Percentiles rank a stretch among this genome's conserved stretches.
phyloP scores from a whole-genome alignment of 768 basidiomycete species.

The Mycena sanguinolenta region DNA sequence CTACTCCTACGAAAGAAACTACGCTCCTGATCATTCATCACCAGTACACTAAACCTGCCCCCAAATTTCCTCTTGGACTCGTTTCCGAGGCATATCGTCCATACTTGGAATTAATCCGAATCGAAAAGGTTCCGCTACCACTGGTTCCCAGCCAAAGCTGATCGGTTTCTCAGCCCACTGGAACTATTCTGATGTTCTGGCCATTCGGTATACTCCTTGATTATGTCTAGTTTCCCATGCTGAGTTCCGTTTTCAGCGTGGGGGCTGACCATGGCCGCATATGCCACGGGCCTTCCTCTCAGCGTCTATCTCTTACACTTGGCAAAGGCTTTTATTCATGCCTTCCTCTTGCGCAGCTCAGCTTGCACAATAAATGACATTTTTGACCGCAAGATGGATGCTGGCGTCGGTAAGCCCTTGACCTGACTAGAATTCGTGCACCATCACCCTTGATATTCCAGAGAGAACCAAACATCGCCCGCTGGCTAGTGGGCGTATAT shows the following conservation, averaged over 20 bases:
- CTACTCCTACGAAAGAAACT: conserved; percentile 34
- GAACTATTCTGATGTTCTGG: conserved; percentile 67
- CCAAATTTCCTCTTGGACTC: conserved; percentile 51
- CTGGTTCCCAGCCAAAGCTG: not conserved
- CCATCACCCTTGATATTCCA: conserved; percentile 37
- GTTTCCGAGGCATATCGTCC: conserved; percentile 49
- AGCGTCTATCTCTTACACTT: conserved; percentile 48
- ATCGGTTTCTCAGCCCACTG: conserved; percentile 56
- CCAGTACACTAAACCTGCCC: conserved; percentile 18
- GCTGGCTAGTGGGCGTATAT: conserved; percentile 62
- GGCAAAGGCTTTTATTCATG: conserved; percentile 52
- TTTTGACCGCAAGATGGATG: conserved; percentile 65
- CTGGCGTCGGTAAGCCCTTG: conserved; percentile 60
- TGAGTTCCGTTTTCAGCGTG: conserved; percentile 40
- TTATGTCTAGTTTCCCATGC: not conserved
- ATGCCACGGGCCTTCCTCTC: conserved; percentile 48
- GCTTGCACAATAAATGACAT: conserved; percentile 72
- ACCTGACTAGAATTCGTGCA: not conserved
- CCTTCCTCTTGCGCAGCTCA: conserved; percentile 60
- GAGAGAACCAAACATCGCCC: conserved; percentile 65
- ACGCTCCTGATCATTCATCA: conserved; percentile 44
- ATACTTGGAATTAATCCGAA: conserved; percentile 64
- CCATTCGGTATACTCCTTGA: conserved; percentile 55
- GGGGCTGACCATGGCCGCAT: conserved; percentile 67
- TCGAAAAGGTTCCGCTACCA: conserved; percentile 54